Conservation (phyloP, 805 yeast species). For the Candida awuae region DNA sequence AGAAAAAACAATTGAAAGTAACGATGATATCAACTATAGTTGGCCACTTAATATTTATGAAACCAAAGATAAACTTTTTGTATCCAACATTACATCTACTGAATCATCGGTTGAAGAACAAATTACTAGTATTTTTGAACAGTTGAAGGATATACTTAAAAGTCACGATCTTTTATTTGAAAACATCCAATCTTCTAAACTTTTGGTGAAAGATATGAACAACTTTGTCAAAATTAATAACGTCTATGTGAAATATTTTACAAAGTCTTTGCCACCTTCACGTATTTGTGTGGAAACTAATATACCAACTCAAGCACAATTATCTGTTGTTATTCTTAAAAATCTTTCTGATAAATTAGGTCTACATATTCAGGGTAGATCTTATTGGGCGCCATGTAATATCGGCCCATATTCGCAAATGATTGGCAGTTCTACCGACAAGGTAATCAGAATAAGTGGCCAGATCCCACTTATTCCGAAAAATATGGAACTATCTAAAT, state of each 20-base stretch:
- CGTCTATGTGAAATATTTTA: constrained; percentile 51
- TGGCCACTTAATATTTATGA: constrained; percentile 12
- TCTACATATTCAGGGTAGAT: constrained; percentile 83
- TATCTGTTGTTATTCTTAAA: constrained; percentile 51
- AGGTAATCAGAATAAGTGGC: constrained; percentile 66
- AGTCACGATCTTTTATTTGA: constrained; percentile 30
- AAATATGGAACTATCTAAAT: constrained; percentile 44
- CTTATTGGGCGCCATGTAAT: constrained; percentile 98
- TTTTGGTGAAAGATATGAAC: constrained; percentile 57
- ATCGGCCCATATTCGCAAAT: constrained; percentile 97
- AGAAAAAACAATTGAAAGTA: background rate
- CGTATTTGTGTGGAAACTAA: constrained; percentile 72
- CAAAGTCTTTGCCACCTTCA: constrained; percentile 71
- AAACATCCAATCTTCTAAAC: constrained; percentile 50
- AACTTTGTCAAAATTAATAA: constrained; percentile 55
- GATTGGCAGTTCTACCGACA: constrained; percentile 40
- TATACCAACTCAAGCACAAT: constrained; percentile 39
- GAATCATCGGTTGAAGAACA: constrained; percentile 35
- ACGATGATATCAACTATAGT: background rate
- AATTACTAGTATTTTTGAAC: constrained; percentile 39
- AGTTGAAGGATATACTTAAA: constrained; percentile 31
- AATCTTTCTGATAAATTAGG: constrained; percentile 44
- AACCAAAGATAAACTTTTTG: constrained; percentile 29
- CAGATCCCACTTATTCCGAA: constrained; percentile 83
- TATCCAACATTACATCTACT: constrained; percentile 37